phyloP scores from a whole-genome alignment of 441 rosid genomes.

The Jatropha podagrica region DNA sequence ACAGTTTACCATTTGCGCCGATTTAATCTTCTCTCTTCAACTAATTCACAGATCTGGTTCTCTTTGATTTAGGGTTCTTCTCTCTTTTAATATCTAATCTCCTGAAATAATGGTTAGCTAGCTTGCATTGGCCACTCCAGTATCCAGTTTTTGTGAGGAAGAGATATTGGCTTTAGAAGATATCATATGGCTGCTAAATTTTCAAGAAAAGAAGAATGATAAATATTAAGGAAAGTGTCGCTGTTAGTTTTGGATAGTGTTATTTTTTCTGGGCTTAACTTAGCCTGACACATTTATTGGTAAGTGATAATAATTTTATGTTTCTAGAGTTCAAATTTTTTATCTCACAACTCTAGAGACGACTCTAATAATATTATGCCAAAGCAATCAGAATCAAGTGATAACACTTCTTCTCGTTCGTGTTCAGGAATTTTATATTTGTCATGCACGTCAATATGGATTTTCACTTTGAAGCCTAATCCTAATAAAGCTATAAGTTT shows the following conservation, averaged over 20 bases:
- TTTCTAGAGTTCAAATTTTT: too few species aligned
- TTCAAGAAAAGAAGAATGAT: neutral
- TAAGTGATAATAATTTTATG: too few species aligned
- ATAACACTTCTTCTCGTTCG: too few species aligned
- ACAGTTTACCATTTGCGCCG: too few species aligned
- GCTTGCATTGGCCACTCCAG: neutral
- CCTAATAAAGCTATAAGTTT: neutral
- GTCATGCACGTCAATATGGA: neutral
- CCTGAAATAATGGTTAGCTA: neutral
- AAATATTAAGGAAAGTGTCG: neutral
- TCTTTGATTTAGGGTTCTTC: too few species aligned
- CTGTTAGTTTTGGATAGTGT: neutral
- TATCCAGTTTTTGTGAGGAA: neutral
- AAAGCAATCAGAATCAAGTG: too few species aligned
- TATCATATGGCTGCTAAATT: slow-evolving; percentile 1
- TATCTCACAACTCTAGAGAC: neutral
- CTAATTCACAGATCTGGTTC: too few species aligned
- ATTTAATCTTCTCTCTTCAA: too few species aligned
- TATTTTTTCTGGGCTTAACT: neutral
- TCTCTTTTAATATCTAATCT: neutral
- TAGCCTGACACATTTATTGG: neutral
- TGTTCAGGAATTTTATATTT: neutral
- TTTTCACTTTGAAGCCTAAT: neutral
- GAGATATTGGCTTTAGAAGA: neutral
- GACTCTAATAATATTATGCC: neutral